Evolutionary conservation across 768 basidiomycete species (phyloP), one percentile per base, ranked within the genome.

Genomic region (Melanogaster broomeanus): DNA sequence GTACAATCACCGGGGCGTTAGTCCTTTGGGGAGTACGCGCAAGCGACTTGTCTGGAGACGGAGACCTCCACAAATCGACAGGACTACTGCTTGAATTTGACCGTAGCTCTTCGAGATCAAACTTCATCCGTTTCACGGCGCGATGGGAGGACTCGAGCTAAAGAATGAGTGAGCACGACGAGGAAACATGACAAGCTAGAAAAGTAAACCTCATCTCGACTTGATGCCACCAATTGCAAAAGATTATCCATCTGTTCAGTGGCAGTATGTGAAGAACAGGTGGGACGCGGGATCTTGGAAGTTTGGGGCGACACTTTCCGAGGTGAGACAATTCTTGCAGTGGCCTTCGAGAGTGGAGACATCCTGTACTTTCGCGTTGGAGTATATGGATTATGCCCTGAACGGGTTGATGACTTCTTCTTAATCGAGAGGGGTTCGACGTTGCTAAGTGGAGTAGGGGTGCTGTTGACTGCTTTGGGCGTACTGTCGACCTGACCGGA

Each of bases 361-460:
- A 68, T 75, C 31, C 80, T 82, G 48, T 61, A 61, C 67, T 61
- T 73, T 52, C 62, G 63, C 12, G 56, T 61, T 51, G 68, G 73
- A 34, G 74, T 75, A 34, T 73, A 60, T 24, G 69, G 51, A 42
- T 67, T 70, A 6, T 75, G 70, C 21, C 72, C 66, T 41, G 69
- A 72, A 31, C 83, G 80, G 24, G 83, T 74, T 7, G 88, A 88
- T 6, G 79, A 74, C 67, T 90, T 91, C 75, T 93, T 92, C 76
- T 86, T 90, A 67, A 93, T 93, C 2, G 85, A 88, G 52, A 93
- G 72, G 7, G 90, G 90, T 61, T 90, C 89, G 19, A 92, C 77
- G 22, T 70, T 72, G 31, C 72, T 75, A 48, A 68, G 50, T 28
- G 76, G 68, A 22, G 72, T 69, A 50, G 75, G 57, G 22, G 62